Conservation (phyloP, 2,329 filamentous ascomycete species). For the Calonectria naviculata region DNA sequence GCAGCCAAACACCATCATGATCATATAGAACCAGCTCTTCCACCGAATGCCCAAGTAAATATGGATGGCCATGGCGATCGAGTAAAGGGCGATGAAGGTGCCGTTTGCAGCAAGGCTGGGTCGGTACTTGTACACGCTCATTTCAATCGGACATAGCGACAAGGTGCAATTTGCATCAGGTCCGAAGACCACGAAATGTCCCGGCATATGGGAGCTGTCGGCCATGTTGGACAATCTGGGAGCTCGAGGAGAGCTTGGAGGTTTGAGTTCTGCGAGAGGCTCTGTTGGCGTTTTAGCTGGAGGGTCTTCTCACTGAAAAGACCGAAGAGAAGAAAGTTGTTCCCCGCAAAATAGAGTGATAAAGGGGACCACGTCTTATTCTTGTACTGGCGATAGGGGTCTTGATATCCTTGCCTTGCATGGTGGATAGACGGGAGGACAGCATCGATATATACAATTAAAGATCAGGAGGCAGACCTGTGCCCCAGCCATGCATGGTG, state of each 20-base stretch:
- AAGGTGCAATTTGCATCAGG: constrained; percentile 62
- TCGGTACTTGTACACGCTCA: constrained; percentile 59
- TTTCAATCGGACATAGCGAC: constrained; percentile 56
- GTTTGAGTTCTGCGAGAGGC: too few species aligned
- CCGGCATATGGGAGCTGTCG: neutral
- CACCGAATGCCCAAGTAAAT: constrained; percentile 53
- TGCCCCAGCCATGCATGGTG: neutral
- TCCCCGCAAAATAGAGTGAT: neutral
- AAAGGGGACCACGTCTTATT: neutral
- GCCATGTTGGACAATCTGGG: constrained; percentile 25
- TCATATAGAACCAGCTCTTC: constrained; percentile 56
- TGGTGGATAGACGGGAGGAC: neutral
- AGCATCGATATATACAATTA: neutral
- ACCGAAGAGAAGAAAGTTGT: neutral
- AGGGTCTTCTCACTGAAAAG: too few species aligned
- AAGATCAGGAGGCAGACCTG: neutral
- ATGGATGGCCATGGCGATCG: constrained; percentile 59
- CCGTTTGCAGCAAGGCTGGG: constrained; percentile 56
- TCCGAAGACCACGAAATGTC: constrained; percentile 51
- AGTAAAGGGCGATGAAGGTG: constrained; percentile 56
- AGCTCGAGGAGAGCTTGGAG: neutral
- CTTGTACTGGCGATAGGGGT: neutral
- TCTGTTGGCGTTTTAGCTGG: too few species aligned
- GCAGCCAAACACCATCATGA: constrained; percentile 65
- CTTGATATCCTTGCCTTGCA: neutral